These are phyloP conservation scores for Iris pallida DNA, from an alignment of 116 monocot species.

Conservation along the genomic window DNA sequence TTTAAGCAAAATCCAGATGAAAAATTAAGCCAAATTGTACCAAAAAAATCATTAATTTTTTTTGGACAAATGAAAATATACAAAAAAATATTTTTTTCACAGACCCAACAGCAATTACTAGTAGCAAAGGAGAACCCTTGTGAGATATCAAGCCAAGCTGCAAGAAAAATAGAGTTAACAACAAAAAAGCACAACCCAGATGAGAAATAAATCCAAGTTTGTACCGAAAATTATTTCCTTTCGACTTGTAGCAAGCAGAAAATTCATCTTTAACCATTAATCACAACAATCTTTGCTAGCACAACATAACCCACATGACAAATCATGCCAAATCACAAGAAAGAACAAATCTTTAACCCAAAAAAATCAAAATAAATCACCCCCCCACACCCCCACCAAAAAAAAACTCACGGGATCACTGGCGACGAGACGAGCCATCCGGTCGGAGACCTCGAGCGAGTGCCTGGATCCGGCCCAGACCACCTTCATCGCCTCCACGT, in stretches of 20 bases:
- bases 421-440: constrained; percentile 81
- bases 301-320: background rate
- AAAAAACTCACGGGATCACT: constrained; percentile 69
- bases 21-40: background rate
- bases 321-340: background rate
- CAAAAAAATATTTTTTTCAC: background rate
- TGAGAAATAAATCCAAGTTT: too few relatives aligned
- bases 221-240: background rate
- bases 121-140: background rate
- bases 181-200: background rate
- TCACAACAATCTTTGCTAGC: background rate
- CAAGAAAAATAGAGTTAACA: background rate
- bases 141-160: background rate
- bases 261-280: background rate
- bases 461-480: constrained; percentile 94
- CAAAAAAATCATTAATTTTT: background rate
- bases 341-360: background rate
- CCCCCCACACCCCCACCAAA: too few relatives aligned
- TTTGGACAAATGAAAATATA: background rate
- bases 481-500: constrained; percentile 91
- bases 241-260: background rate
- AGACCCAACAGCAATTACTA: background rate
- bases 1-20: background rate
- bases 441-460: constrained; percentile 56
- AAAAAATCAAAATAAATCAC: background rate